phyloP scores from a whole-genome alignment of 352 stramenopile species.

The Elongisporangium undulatum region DNA sequence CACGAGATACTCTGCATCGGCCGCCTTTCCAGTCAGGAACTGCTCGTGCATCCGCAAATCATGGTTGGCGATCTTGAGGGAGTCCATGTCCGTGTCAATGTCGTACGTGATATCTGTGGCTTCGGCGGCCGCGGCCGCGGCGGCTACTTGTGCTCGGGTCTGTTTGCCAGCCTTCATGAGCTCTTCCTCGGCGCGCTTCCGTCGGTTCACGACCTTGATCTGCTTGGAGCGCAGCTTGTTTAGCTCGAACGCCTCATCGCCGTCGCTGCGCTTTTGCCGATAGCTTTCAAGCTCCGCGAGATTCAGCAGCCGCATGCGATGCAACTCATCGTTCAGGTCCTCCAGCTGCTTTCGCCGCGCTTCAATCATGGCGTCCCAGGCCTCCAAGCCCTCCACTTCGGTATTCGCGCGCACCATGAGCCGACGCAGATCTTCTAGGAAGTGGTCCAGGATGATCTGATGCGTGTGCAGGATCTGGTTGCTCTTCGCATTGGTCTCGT shows the following conservation, averaged over 20 bases:
- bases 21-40: slow-evolving; percentile 60
- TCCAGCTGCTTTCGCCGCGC: slow-evolving; percentile 55
- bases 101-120: slow-evolving; percentile 19
- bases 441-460: slow-evolving; percentile 38
- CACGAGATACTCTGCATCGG: slow-evolving; percentile 51
- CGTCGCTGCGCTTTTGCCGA: slow-evolving; percentile 53
- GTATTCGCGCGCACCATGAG: slow-evolving; percentile 42
- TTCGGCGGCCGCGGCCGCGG: slow-evolving; percentile 6
- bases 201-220: slow-evolving; percentile 33
- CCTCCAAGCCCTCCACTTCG: slow-evolving; percentile 55
- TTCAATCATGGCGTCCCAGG: slow-evolving; percentile 64
- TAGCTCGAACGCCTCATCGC: slow-evolving; percentile 60
- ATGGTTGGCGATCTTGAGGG: slow-evolving; percentile 72
- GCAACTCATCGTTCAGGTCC: slow-evolving; percentile 50
- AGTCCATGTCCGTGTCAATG: slow-evolving; percentile 34
- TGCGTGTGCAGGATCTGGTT: slow-evolving; percentile 38
- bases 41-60: slow-evolving; percentile 62
- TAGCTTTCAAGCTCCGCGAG: slow-evolving; percentile 57
- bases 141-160: slow-evolving; percentile 21
- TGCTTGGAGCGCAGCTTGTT: slow-evolving; percentile 55
- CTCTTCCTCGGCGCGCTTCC: slow-evolving; percentile 36
- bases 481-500: slow-evolving; percentile 31
- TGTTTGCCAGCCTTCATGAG: slow-evolving; percentile 30
- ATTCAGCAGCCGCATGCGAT: slow-evolving; percentile 49
- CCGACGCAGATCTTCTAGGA: slow-evolving; percentile 53